A percentile compares a stretch with the other conserved stretches of the same genome.
Evolutionary conservation across 345 rosid species (phyloP).

Genomic region (Limnanthes douglasii): DNA sequence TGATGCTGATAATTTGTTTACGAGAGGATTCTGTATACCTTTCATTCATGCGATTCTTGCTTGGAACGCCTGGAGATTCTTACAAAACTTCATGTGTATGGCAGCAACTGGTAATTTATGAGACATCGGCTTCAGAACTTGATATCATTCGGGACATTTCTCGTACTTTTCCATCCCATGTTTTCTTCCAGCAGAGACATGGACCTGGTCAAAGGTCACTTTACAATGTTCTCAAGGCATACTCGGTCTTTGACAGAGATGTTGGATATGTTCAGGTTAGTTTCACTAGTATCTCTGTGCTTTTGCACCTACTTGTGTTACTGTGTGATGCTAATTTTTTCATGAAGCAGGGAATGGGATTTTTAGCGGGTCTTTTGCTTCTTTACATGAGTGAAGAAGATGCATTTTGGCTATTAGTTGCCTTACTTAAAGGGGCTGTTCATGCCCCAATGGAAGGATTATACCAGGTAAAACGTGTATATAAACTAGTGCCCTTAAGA

Average conservation of each 20-base stretch:
- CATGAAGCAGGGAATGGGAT: slow-evolving; percentile 86
- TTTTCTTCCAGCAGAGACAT: slow-evolving; percentile 96
- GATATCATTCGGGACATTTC: slow-evolving; percentile 93
- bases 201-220: slow-evolving; percentile 98
- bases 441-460: slow-evolving; percentile 98
- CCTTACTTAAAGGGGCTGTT: slow-evolving; percentile 90
- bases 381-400: slow-evolving; percentile 99
- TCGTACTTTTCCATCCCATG: slow-evolving; percentile 90
- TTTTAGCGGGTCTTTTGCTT: slow-evolving; percentile 79
- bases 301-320: slow-evolving; percentile 2
- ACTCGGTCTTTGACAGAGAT: slow-evolving; percentile 89
- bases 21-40: too few relatives aligned
- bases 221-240: slow-evolving; percentile 91
- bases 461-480: slow-evolving; percentile 63
- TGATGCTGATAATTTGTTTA: too few relatives aligned
- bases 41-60: too few relatives aligned
- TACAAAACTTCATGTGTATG: slow-evolving; percentile 3
- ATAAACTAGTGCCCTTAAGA: too few relatives aligned
- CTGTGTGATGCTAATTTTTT: slow-evolving; percentile 4
- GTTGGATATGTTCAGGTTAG: slow-evolving; percentile 96
- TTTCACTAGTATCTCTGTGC: background rate
- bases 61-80: too few relatives aligned
- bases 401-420: slow-evolving; percentile 95
- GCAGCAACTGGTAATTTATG: slow-evolving; percentile 85
- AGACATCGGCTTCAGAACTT: slow-evolving; percentile 86